phyloP scores from a whole-genome alignment of 73 alveolate species.

The Blepharisma stoltei region DNA sequence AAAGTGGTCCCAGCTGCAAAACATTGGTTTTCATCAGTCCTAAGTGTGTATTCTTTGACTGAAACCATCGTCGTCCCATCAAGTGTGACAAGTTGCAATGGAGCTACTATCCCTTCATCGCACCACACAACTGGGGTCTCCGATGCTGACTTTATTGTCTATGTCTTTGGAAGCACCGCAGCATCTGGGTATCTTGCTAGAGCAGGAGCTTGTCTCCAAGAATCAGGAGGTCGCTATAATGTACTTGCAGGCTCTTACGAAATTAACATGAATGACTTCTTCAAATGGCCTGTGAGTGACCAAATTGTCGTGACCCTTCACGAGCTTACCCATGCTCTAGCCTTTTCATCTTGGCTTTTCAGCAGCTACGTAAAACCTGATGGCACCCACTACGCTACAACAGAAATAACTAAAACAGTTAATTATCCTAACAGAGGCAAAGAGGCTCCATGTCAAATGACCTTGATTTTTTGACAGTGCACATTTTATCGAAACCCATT shows the following conservation, averaged over 20 bases:
- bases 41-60: too few species aligned
- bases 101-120: not conserved
- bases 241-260: not conserved
- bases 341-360: not conserved
- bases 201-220: not conserved
- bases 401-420: too few species aligned
- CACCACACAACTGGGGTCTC: conserved; percentile 12
- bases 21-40: too few species aligned
- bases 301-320: not conserved
- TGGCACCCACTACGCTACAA: too few species aligned
- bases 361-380: too few species aligned
- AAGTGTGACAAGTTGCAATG: too few species aligned
- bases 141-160: not conserved
- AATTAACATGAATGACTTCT: not conserved
- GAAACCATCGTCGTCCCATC: too few species aligned
- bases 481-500: too few species aligned
- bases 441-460: too few species aligned
- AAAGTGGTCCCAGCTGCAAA: too few species aligned
- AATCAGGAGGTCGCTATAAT: not conserved
- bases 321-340: conserved; percentile 11
- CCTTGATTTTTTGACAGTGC: too few species aligned
- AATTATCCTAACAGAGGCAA: too few species aligned
- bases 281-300: not conserved
- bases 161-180: not conserved
- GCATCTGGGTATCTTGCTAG: not conserved